Conservation (phyloP, 2,329 filamentous ascomycete genomes). For the Amphichorda felina region DNA sequence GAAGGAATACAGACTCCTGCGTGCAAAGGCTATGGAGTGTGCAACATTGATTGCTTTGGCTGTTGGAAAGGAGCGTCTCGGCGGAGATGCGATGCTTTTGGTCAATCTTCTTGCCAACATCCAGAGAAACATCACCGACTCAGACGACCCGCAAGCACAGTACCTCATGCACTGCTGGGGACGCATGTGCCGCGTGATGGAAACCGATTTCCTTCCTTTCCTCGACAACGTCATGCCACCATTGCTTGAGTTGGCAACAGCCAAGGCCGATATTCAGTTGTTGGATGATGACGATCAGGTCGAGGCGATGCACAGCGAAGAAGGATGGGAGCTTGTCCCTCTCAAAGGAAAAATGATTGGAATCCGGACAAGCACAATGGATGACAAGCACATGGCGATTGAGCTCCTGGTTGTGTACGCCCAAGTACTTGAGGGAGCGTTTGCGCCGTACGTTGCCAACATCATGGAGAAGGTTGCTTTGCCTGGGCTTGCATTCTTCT, state of each 20-base stretch:
- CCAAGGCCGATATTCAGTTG: constrained; percentile 94
- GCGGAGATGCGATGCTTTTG: constrained; percentile 72
- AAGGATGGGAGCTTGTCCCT: constrained; percentile 94
- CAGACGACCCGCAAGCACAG: constrained; percentile 91
- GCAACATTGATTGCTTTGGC: constrained; percentile 91
- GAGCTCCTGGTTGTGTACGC: constrained; percentile 96
- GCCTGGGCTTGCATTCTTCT: constrained; percentile 93
- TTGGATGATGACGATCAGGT: constrained; percentile 92
- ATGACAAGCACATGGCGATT: constrained; percentile 99
- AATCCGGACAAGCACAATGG: constrained; percentile 91
- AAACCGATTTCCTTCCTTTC: constrained; percentile 83
- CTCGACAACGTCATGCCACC: constrained; percentile 90
- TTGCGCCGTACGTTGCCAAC: constrained; percentile 81
- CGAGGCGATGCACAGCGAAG: constrained; percentile 83
- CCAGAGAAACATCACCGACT: constrained; percentile 74
- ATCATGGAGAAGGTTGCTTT: constrained; percentile 96
- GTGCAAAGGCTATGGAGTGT: constrained; percentile 98
- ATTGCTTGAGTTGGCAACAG: constrained; percentile 77
- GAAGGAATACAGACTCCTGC: constrained; percentile 81
- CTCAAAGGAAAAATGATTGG: constrained; percentile 97
- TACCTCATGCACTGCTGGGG: constrained; percentile 99
- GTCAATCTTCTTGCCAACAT: constrained; percentile 82
- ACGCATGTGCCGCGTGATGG: constrained; percentile 92
- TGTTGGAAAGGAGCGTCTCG: constrained; percentile 87
- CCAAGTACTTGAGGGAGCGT: constrained; percentile 84